Base-by-base conservation (phyloP, 306 rosid genomes). In the Hippophae rhamnoides region DNA sequence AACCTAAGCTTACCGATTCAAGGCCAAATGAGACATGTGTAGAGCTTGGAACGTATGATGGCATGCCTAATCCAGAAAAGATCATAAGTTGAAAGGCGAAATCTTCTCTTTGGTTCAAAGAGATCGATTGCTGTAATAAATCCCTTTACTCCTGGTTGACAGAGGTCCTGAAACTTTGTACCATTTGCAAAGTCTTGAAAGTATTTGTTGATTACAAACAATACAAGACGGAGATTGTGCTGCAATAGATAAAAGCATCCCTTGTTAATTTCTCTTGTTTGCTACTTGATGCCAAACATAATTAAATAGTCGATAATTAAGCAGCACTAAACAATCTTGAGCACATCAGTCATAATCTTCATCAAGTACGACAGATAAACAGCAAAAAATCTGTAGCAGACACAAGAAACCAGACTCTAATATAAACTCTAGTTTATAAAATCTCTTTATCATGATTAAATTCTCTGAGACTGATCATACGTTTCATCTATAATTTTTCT, bases 1-100 rank as follows among this genome's bases (percentile, higher is more conserved):
- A 65, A n/a, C 67, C 51, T 48, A 8, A 18, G 57, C 18, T 50
- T 80, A 93, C 99, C 54, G 95, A 78, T 60, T 93, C 97, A 62
- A 93, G 94, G 64, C 99, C 97, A 75, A 93, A 93, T 44, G 97
- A 86, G 60, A 93, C 89, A 23, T 90, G 95, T 13, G 81, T 78
- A 78, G 86, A 84, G 85, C 86, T 93, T 46, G 97, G 95, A 93
- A n/a, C 97, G 95, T 42, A 70, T 62, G 68, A 93, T 86, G 56
- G 95, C 85, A 74, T 93, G 99, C 73, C 97, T 88, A 62, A 88
- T 93, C 97, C 99, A 93, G 72, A 93, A 93, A 61, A 93, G 67
- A 70, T 90, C 67, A 65, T 88, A 93, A 5, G 97, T 88, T 14
- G 99, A 93, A 44, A 93, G 88, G 66, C 82, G 90, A 51, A 82